Percentiles rank a stretch among this genome's conserved stretches.
These are phyloP conservation scores for Polymyxa betae DNA, from an alignment of 208 protist species.

Conservation along the genomic window DNA sequence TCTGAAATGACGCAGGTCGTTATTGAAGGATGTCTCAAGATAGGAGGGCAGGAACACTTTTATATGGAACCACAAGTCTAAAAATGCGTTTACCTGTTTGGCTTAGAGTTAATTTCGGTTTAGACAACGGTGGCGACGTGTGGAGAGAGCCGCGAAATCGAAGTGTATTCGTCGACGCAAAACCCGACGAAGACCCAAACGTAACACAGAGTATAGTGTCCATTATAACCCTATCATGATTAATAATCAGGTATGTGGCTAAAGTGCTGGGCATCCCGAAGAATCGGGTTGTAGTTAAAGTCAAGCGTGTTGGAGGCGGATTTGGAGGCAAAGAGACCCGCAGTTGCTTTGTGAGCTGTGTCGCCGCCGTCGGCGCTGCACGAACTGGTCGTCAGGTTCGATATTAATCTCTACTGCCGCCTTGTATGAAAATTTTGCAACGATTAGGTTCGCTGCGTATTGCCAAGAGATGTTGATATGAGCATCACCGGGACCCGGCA, in stretches of 20 bases:
- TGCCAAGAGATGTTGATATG: conserved; percentile 81
- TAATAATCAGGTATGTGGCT: conserved; percentile 21
- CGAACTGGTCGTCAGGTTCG: conserved; percentile 72
- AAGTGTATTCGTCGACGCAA: conserved; percentile 77
- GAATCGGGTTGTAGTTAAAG: conserved; percentile 62
- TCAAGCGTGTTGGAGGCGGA: conserved; percentile 82
- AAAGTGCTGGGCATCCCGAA: conserved; percentile 52
- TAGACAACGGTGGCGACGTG: conserved; percentile 72
- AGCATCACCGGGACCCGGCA: conserved; percentile 72
- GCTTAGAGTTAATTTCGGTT: neutral
- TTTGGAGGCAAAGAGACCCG: conserved; percentile 88
- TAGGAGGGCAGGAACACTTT: conserved; percentile 87
- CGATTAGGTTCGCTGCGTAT: conserved; percentile 29
- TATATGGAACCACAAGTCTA: conserved; percentile 82
- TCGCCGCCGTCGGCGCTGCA: conserved; percentile 75
- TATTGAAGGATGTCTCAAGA: conserved; percentile 69
- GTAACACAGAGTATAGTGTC: neutral
- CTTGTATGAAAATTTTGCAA: neutral
- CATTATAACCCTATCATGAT: neutral
- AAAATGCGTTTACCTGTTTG: neutral
- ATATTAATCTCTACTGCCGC: conserved; percentile 55
- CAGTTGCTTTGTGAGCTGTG: conserved; percentile 65
- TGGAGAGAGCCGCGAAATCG: conserved; percentile 73
- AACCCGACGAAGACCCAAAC: conserved; percentile 80
- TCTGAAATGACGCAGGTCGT: conserved; percentile 62